Base-by-base conservation (phyloP, 495 filamentous ascomycete species). In the Penicillium steckii region DNA sequence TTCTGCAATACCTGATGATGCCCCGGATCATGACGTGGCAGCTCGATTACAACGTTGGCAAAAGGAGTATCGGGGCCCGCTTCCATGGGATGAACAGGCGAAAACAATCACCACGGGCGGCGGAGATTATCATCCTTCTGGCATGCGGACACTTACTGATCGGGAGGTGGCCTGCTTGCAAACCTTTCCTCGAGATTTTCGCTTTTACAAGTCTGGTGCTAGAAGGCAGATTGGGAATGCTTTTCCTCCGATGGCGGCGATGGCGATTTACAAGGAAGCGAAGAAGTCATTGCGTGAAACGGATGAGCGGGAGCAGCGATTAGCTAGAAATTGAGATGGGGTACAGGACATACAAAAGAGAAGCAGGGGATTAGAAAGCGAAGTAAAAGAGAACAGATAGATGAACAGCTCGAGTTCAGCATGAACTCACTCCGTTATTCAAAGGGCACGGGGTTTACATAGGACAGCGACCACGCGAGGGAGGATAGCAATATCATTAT, bases 171-270 rank as follows among this genome's bases (percentile, higher is more conserved):
- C 93, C 0, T 75, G 80, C 9, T 60, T 97, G 2, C 88, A 94
- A 51, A 84, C 83, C 0, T 97, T 96, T 44, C 90, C 91, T 0
- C 10, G 71, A 0, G 66, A 72, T 2, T 87, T 90, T 67, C 62
- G 70, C 2, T 96, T 96, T 53, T 58, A 67, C 0, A 37, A 48
- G 0, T 49, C 37, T 0, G 57, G 62, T 2, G 70, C 84, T 2
- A 82, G 80, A 50, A 85, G 77, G 56, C 89, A 94, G 61, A 89
- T 96, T 53, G 93, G 93, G 0, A 97, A 97, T 64, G 90, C 91
- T 0, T 90, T 95, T 6, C 89, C 91, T 0, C 85, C 92, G 0
- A 41, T 41, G 18, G 38, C 38, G 6, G 38, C 38, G 3, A 41
- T 8, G 18, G 38, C 38, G 4, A 23, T 41, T 6, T 41, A 22